These are phyloP conservation scores for Ogataea glucozyma DNA, from an alignment of 805 yeast species.

Conservation along the genomic window DNA sequence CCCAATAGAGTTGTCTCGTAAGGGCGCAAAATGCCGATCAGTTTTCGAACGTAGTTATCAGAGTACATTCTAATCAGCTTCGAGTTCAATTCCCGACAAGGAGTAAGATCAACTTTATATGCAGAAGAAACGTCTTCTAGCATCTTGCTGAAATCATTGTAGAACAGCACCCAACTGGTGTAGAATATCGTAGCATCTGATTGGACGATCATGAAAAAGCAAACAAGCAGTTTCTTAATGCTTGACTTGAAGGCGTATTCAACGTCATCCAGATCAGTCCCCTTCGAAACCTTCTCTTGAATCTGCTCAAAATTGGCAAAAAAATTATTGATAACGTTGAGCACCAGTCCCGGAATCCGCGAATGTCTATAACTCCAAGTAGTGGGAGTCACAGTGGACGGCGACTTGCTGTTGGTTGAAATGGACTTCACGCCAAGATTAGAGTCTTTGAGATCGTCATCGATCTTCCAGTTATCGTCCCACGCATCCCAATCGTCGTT, in stretches of 20 bases:
- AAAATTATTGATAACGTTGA: slow-evolving; percentile 20
- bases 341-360: slow-evolving; percentile 16
- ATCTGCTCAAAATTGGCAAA: slow-evolving; percentile 23
- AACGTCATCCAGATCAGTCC: slow-evolving; percentile 24
- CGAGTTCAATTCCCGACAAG: slow-evolving; percentile 27
- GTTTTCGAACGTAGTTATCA: slow-evolving; percentile 7
- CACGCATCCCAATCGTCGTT: slow-evolving; percentile 32
- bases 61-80: slow-evolving; percentile 17
- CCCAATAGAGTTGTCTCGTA: slow-evolving; percentile 22
- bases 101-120: slow-evolving; percentile 23
- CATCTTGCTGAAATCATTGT: slow-evolving; percentile 33
- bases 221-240: slow-evolving; percentile 29
- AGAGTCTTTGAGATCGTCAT: slow-evolving; percentile 18
- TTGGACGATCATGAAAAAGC: slow-evolving; percentile 31
- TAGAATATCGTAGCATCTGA: slow-evolving; percentile 20
- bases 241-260: slow-evolving; percentile 26
- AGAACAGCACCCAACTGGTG: slow-evolving; percentile 30
- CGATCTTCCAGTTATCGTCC: slow-evolving; percentile 33
- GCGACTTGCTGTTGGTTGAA: slow-evolving; percentile 20
- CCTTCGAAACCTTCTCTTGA: slow-evolving; percentile 6
- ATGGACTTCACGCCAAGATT: slow-evolving; percentile 23
- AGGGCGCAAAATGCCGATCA: slow-evolving; percentile 15
- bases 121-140: slow-evolving; percentile 23
- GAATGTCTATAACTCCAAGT: slow-evolving; percentile 19
- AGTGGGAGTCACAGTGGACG: slow-evolving; percentile 10